phyloP scores from a whole-genome alignment of 331 rosid genomes.

The Phaseolus coccineus region DNA sequence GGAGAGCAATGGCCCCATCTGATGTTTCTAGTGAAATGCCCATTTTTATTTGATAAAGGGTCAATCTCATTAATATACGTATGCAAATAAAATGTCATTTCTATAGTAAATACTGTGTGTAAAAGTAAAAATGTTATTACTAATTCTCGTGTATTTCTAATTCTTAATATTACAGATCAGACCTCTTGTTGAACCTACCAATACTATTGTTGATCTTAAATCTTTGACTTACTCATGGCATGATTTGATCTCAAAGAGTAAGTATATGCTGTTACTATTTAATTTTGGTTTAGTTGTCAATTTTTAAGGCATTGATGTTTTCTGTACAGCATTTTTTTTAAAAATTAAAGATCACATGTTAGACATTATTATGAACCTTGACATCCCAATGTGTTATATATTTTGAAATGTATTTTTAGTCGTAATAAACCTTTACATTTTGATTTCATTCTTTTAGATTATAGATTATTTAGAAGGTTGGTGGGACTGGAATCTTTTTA shows the following conservation, averaged over 20 bases:
- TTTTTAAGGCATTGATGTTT: background rate
- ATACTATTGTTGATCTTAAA: slow-evolving; percentile 55
- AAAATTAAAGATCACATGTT: too few species aligned
- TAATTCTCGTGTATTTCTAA: slow-evolving; percentile 36
- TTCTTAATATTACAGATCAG: slow-evolving; percentile 66
- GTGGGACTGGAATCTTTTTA: background rate
- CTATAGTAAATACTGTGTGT: background rate
- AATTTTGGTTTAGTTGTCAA: slow-evolving; percentile 15
- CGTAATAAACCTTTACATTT: background rate
- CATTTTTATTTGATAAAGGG: background rate
- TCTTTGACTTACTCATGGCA: slow-evolving; percentile 83
- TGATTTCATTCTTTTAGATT: slow-evolving; percentile 23
- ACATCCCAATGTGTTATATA: background rate
- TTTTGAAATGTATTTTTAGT: background rate
- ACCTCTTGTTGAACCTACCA: slow-evolving; percentile 91
- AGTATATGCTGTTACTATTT: slow-evolving; percentile 33
- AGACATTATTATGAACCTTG: too few species aligned
- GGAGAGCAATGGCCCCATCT: background rate
- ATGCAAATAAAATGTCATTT: background rate
- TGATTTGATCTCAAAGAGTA: slow-evolving; percentile 85
- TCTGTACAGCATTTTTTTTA: background rate
- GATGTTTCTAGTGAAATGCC: background rate
- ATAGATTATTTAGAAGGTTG: background rate
- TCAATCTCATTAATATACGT: background rate
- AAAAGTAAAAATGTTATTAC: background rate